phyloP scores from a whole-genome alignment of 169 alveolate genomes.

The Neospora caninum region DNA sequence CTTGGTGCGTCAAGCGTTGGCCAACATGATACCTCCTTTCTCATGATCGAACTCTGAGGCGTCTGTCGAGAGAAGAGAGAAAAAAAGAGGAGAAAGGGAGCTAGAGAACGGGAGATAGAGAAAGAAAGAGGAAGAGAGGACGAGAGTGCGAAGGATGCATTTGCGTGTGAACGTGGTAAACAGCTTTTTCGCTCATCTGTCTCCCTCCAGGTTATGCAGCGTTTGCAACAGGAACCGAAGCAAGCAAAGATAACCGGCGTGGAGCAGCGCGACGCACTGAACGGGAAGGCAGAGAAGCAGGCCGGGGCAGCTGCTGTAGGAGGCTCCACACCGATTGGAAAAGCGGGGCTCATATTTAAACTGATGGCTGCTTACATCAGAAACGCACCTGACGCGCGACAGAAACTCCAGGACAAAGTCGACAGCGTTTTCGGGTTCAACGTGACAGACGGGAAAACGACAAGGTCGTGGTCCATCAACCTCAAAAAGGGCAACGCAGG shows the following conservation, averaged over 20 bases:
- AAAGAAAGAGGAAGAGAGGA: too few species aligned
- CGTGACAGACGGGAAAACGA: background rate
- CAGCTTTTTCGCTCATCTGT: background rate
- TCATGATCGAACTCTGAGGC: too few species aligned
- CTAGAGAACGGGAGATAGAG: background rate
- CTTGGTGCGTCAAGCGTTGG: too few species aligned
- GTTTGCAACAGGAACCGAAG: background rate
- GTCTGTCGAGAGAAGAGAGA: too few species aligned
- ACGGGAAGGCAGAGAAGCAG: background rate
- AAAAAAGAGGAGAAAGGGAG: too few species aligned
- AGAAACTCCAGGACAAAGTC: conserved; percentile 22
- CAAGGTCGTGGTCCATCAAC: conserved; percentile 35
- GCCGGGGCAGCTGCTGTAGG: background rate
- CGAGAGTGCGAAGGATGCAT: too few species aligned
- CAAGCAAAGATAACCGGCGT: background rate
- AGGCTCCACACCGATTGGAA: background rate
- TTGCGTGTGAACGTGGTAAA: too few species aligned
- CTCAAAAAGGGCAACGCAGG: conserved; percentile 13
- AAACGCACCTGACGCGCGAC: conserved; percentile 21
- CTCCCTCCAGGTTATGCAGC: background rate
- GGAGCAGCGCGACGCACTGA: too few species aligned
- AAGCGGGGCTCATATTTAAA: conserved; percentile 40
- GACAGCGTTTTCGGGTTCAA: conserved; percentile 42
- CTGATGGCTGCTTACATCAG: conserved; percentile 54
- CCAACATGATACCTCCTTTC: too few species aligned